Evolutionary conservation across 805 yeast species (phyloP).

Genomic region (Alloascoidea hylecoeti): DNA sequence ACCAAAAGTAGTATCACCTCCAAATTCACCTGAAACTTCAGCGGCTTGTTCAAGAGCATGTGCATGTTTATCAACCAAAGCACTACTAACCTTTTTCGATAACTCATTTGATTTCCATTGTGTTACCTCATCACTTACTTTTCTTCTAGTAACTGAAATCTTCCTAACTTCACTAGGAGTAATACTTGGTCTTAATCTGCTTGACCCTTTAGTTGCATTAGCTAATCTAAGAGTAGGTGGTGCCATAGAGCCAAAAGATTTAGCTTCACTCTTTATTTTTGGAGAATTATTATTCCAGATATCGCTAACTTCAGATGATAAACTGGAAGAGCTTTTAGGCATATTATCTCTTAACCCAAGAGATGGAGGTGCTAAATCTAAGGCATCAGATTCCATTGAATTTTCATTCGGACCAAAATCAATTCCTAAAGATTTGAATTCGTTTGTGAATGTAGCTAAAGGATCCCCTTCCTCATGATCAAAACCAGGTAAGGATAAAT

Average conservation of each 20-base stretch:
- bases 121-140: constrained; percentile 3
- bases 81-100: not conserved
- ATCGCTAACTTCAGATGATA: not conserved
- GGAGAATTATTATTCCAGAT: not conserved
- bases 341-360: not conserved
- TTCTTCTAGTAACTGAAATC: not conserved
- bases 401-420: not conserved
- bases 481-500: not conserved
- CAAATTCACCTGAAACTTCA: not conserved
- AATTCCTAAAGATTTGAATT: not conserved
- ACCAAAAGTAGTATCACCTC: not conserved
- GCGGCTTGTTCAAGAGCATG: not conserved
- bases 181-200: constrained; percentile 1
- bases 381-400: not conserved
- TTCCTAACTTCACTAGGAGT: constrained; percentile 1
- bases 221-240: not conserved
- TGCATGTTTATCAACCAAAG: not conserved
- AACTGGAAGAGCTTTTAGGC: not conserved
- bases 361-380: not conserved
- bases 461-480: not conserved
- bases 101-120: not conserved
- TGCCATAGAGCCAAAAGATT: not conserved
- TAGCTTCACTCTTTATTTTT: too few species aligned
- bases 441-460: not conserved
- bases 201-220: not conserved